Percentiles rank a stretch among this genome's conserved stretches.
Conservation (phyloP, 345 rosid species). For the Salix exigua region DNA sequence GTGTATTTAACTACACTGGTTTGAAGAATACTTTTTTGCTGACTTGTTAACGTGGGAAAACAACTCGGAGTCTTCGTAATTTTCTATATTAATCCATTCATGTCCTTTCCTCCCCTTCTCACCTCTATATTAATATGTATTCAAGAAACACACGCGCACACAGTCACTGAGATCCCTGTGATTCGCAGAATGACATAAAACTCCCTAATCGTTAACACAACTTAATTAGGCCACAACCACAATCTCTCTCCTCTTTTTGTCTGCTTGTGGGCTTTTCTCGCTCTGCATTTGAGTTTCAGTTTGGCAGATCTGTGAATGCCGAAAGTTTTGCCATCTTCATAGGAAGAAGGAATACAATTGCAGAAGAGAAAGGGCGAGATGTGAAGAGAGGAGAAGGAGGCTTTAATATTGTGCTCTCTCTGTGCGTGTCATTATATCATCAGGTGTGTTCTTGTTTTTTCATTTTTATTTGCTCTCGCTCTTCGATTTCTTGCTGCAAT, state of each 20-base stretch:
- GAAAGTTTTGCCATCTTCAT: neutral
- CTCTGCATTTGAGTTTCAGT: neutral
- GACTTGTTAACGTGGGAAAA: too few species aligned
- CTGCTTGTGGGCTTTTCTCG: neutral
- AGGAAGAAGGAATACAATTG: neutral
- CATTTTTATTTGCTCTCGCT: neutral
- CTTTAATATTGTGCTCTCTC: neutral
- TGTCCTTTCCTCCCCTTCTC: too few species aligned
- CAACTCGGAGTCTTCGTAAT: too few species aligned
- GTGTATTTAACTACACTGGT: too few species aligned
- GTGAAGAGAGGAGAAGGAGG: neutral
- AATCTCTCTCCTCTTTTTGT: neutral
- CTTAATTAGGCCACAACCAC: neutral
- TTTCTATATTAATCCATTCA: too few species aligned
- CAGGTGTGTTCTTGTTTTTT: neutral
- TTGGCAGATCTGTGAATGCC: neutral
- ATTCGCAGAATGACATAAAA: too few species aligned
- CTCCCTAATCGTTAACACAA: neutral
- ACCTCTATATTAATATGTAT: too few species aligned
- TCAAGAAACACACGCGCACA: too few species aligned
- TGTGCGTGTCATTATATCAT: neutral
- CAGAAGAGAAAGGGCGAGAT: neutral
- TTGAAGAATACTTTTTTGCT: too few species aligned
- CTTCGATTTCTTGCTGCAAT: neutral
- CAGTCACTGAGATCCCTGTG: too few species aligned